Evolutionary conservation across 352 stramenopile genomes (phyloP), one percentile per base, ranked within the genome.

Genomic region (Pythium folliculosum): DNA sequence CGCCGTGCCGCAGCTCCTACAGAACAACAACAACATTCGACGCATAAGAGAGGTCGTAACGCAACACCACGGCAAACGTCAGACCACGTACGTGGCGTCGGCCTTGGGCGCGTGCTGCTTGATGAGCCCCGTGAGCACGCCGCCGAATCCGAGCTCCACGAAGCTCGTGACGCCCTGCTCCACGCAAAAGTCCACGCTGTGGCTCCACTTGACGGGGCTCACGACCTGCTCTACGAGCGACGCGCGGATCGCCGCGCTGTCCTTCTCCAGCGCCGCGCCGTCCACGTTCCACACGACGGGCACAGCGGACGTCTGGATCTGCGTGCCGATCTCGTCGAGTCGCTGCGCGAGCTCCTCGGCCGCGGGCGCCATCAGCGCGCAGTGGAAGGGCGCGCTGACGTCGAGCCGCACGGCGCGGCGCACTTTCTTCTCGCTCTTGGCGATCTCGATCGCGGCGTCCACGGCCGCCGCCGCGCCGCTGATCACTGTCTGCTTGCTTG

Each of bases 341-440:
- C 72, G 66, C 25, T 68, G 51, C 17, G 67, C 70, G 22, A 96
- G 76, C 27, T 86, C 76, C 27, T 71, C 9, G 1, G 78, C 80
- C 0, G 86, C 86, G 3, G 82, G 83, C 57, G 77, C 76, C 89
- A 96, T 96, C 25, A 95, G 57, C 23, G 70, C 71, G 58, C 86
- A 92, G 60, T 96, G 89, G 70, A 96, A 96, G 6, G 89, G 87
- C 59, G 89, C 89, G 50, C 84, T 93, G 56, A 96, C 89, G 53
- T 91, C 78, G 49, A 96, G 68, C 43, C 81, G 52, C 60, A 92
- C 76, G 0, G 87, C 81, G 63, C 89, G 84, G 19, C 86, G 77
- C 38, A 90, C 87, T 67, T 81, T 84, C 66, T 88, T 89, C 59
- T 84, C 72, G 45, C 56, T 75, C 76, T 90, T 94, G 14, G 86